Evolutionary conservation across 371 early-diverging fungal genomes (phyloP).

Genomic region (Circinella umbellata): DNA sequence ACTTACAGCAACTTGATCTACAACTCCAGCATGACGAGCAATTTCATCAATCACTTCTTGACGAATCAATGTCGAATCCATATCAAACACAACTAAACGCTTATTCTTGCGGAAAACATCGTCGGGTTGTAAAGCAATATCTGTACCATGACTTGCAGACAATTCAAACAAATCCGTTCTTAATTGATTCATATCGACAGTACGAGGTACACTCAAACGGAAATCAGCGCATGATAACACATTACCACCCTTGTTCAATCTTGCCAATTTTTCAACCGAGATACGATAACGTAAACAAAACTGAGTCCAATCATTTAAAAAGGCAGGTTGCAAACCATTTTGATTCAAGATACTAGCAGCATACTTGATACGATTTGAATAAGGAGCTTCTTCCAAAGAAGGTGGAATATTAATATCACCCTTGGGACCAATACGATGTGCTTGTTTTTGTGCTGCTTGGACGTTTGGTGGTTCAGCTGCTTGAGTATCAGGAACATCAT

Average conservation of each 20-base stretch:
- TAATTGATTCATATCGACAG: slow-evolving; percentile 63
- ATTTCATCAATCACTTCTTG: slow-evolving; percentile 99
- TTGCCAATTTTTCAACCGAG: slow-evolving; percentile 80
- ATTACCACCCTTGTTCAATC: slow-evolving; percentile 63
- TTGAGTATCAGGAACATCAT: slow-evolving; percentile 79
- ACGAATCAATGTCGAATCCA: slow-evolving; percentile 97
- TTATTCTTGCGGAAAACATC: slow-evolving; percentile 90
- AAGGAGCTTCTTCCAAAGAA: slow-evolving; percentile 84
- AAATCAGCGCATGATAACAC: slow-evolving; percentile 80
- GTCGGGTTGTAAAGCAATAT: slow-evolving; percentile 88
- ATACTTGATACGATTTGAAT: slow-evolving; percentile 78
- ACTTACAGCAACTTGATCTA: slow-evolving; percentile 88
- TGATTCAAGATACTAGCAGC: slow-evolving; percentile 85
- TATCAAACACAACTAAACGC: slow-evolving; percentile 96
- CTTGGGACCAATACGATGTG: slow-evolving; percentile 32
- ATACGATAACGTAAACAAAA: slow-evolving; percentile 73
- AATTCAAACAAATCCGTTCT: slow-evolving; percentile 74
- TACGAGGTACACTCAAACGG: slow-evolving; percentile 74
- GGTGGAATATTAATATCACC: slow-evolving; percentile 50
- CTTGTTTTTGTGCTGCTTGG: slow-evolving; percentile 23
- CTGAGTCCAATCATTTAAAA: slow-evolving; percentile 76
- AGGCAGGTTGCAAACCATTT: slow-evolving; percentile 71
- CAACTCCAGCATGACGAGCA: slow-evolving; percentile 89
- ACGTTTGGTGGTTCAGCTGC: slow-evolving; percentile 57
- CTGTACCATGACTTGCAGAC: slow-evolving; percentile 71